These are phyloP conservation scores for Zalaria sp. DNA, from an alignment of 2,329 filamentous ascomycete genomes.

Conservation along the genomic window DNA sequence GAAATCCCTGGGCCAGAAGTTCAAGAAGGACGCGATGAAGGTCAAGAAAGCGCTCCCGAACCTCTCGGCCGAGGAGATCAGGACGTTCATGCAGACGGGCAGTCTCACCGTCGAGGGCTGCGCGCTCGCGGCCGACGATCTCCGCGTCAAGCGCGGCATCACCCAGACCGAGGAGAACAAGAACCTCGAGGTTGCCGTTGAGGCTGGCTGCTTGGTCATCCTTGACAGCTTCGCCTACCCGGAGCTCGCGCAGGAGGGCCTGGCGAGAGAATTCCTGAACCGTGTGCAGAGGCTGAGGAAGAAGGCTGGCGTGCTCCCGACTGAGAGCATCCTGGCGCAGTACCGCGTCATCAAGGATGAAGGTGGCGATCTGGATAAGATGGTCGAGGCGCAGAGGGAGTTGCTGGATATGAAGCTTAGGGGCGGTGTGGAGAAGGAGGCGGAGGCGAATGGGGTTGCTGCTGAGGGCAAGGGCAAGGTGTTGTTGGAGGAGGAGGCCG, in stretches of 20 bases:
- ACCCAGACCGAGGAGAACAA: constrained; percentile 57
- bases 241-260: constrained; percentile 73
- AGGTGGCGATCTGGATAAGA: constrained; percentile 16
- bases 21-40: constrained; percentile 85
- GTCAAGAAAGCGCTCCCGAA: constrained; percentile 81
- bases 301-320: constrained; percentile 79
- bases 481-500: constrained; percentile 68
- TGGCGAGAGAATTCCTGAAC: constrained; percentile 86
- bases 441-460: constrained; percentile 35
- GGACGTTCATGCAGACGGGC: constrained; percentile 58
- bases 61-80: constrained; percentile 67
- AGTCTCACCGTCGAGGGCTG: constrained; percentile 78
- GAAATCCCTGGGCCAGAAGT: constrained; percentile 88
- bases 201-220: constrained; percentile 81
- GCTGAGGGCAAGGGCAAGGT: not conserved
- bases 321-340: constrained; percentile 92
- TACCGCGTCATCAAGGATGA: constrained; percentile 55
- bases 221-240: constrained; percentile 73
- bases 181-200: constrained; percentile 73
- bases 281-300: constrained; percentile 86
- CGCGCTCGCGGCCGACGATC: constrained; percentile 64
- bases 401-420: constrained; percentile 20
- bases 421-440: constrained; percentile 16
- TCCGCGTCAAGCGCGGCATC: constrained; percentile 68
- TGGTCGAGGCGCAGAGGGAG: constrained; percentile 18